Base-by-base conservation (phyloP, 2,329 filamentous ascomycete genomes). In the Ascochyta pisi region DNA sequence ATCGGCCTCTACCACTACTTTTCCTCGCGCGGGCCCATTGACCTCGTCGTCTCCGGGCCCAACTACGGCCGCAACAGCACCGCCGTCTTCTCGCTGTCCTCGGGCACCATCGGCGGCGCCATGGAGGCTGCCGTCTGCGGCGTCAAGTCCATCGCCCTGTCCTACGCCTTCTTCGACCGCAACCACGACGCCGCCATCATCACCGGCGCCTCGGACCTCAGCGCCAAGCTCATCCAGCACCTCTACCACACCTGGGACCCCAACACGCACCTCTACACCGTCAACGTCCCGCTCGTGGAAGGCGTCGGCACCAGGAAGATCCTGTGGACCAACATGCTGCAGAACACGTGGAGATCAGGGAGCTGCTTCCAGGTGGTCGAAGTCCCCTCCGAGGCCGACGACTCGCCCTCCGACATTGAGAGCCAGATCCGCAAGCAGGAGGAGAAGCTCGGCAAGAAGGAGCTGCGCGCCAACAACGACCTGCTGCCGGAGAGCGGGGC, bases 281-380 rank as follows among this genome's bases (percentile, higher is more conserved):
- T 98, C 65, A 98, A 98, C 71, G 89, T 98, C 8, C 94, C 95
- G 19, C 80, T 98, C 10, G 83, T 95, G 13, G 88, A 90, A 57
- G 89, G 87, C 6, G 86, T 97, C 1, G 88, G 88, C 64, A 73
- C 79, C 16, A 83, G 84, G 50, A 92, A 90, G 77, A 86, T 93
- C 4, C 69, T 95, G n/a, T 96, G 88, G 79, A 94, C 95, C 2
- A 80, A 86, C 58, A 89, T 97, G 83, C 78, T 98, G 68, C 91
- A 96, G 77, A 99, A 98, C 75, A 88, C 89, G 70, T 99, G 95
- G 95, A 82, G 81, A 19, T 82, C 84, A n/a, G 91, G 90, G 3
- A 90, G 90, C 54, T 96, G 92, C 71, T 98, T 97, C 76, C 83
- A 92, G 66, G 92, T 92, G 71, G 82, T 94, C 27, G 87, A 89